Evolutionary conservation across 352 stramenopile genomes (phyloP).

Genomic region (Phytophthora cactorum): DNA sequence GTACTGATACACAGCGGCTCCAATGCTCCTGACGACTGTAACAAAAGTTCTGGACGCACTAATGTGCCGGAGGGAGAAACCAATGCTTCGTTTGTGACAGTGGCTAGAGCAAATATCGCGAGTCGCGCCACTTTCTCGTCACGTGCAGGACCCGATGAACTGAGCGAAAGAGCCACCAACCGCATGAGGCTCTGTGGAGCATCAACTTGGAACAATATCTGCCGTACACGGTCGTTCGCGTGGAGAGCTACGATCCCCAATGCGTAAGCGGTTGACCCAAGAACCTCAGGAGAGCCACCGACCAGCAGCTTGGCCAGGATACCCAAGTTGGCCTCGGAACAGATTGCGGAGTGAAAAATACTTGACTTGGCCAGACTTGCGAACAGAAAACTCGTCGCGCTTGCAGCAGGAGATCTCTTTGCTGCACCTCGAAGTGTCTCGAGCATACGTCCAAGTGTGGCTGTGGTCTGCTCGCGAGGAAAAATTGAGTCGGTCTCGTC

Average conservation of each 20-base stretch:
- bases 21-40: background rate
- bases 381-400: constrained; percentile 64
- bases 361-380: constrained; percentile 58
- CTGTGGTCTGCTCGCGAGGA: constrained; percentile 47
- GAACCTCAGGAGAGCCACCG: constrained; percentile 55
- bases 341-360: constrained; percentile 55
- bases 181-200: constrained; percentile 55
- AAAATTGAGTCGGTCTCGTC: constrained; percentile 63
- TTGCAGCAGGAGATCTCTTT: constrained; percentile 61
- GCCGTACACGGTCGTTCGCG: constrained; percentile 44
- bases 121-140: constrained; percentile 49
- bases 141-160: constrained; percentile 8
- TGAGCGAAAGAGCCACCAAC: constrained; percentile 35
- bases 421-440: constrained; percentile 70
- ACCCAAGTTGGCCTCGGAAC: constrained; percentile 57
- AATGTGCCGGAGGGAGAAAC: constrained; percentile 28
- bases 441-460: constrained; percentile 45
- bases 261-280: constrained; percentile 56
- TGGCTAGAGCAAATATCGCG: constrained; percentile 56
- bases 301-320: constrained; percentile 76
- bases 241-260: constrained; percentile 55
- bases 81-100: constrained; percentile 39
- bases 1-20: constrained; percentile 31
- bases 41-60: constrained; percentile 21
- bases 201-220: constrained; percentile 59